A percentile compares a stretch with the other conserved stretches of the same genome.
Conservation (phyloP, 306 rosid species). For the Vicia sativa region DNA sequence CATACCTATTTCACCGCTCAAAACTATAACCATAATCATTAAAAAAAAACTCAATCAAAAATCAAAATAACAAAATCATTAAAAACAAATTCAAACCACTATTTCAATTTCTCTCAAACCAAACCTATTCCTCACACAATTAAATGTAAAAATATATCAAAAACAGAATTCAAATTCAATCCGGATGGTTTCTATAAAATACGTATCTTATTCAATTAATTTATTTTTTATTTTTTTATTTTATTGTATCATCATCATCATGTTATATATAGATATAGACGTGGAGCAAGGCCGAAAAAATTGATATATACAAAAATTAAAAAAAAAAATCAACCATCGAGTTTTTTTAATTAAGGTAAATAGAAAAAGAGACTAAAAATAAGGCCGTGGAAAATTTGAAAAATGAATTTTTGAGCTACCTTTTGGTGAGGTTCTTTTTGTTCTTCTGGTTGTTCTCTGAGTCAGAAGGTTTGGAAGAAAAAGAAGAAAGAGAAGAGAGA, state of each 20-base stretch:
- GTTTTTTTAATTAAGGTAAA: constrained; percentile 15
- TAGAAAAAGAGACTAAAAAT: not conserved
- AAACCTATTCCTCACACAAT: not conserved
- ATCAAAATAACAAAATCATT: not conserved
- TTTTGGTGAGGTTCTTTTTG: constrained; percentile 21
- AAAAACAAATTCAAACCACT: constrained; percentile 4
- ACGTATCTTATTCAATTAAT: too few species aligned
- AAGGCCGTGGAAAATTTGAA: not conserved
- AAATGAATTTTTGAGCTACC: constrained; percentile 44
- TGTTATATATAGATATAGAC: constrained; percentile 1
- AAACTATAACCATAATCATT: constrained; percentile 30
- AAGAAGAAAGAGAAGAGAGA: constrained; percentile 40
- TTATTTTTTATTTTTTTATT: not conserved
- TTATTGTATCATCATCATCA: not conserved
- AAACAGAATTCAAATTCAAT: constrained; percentile 11
- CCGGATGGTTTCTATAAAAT: too few species aligned
- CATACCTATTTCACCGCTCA: constrained; percentile 62
- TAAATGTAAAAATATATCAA: not conserved
- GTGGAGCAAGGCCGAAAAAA: constrained; percentile 16
- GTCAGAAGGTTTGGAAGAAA: constrained; percentile 42
- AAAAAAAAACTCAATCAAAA: constrained; percentile 2
- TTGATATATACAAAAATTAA: not conserved
- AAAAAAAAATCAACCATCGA: not conserved
- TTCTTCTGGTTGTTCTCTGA: constrained; percentile 19
- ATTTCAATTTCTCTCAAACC: constrained; percentile 12